Evolutionary conservation across 1,139 yeast genomes (phyloP), one percentile per base, ranked within the genome.

Genomic region (Pichiaceae sp.): DNA sequence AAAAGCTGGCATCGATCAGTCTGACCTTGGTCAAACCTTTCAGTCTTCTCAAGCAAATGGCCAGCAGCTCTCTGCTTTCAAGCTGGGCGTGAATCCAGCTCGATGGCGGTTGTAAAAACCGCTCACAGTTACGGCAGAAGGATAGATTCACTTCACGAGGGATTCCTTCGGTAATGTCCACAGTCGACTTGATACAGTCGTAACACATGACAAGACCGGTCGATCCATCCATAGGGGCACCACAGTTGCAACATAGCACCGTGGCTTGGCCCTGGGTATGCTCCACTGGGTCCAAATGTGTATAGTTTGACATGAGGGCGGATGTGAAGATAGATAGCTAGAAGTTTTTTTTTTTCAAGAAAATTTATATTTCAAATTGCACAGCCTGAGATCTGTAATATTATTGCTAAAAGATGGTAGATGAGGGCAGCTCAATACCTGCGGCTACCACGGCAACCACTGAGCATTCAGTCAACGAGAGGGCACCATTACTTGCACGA

Each of bases 181-280:
- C 94, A 4, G 89, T 86, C 53, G 89, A 66, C 61, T 86, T 85
- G 59, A 91, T 86, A 75, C 99, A 91, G 63, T 93, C 97, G 66
- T 85, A 81, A 66, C 98, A 93, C 95, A 91, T 87, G 23, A 87
- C 95, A 45, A 89, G 67, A 23, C 98, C 97, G 23, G 75, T 69
- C 24, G 96, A 84, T 33, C 97, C 97, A 57, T 91, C 97, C 76
- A 93, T 85, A 35, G 98, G 96, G 40, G 84, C 85, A 62, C 98
- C 97, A 80, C 99, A 91, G 79, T 85, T 86, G 64, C 95, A 87
- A 69, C 99, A 91, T 43, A 91, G 73, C 43, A 93, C 94, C 2
- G 97, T 91, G 19, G 96, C 95, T 21, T 52, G 60, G 15, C 49
- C 53, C 23, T 54, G 60, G 17, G 38, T 38, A 4, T 41, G 40